Evolutionary conservation across 352 stramenopile species (phyloP).

Genomic region (Plasmopara viticola): DNA sequence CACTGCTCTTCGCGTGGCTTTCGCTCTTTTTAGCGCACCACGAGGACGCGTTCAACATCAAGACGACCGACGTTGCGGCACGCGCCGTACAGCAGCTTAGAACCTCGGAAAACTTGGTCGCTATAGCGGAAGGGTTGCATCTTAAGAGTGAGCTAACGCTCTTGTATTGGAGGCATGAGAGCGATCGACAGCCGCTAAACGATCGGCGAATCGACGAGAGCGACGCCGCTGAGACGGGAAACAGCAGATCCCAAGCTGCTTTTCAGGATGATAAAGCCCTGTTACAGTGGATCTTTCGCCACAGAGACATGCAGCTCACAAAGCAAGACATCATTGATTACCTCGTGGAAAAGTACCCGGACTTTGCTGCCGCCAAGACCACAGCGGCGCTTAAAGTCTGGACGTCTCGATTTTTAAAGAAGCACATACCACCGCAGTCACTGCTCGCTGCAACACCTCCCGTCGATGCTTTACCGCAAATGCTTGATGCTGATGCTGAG

Average conservation of each 20-base stretch:
- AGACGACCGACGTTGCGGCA: conserved; percentile 11
- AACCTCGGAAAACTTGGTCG: conserved; percentile 18
- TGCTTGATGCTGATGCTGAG: neutral
- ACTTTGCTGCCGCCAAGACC: conserved; percentile 50
- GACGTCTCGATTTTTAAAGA: conserved; percentile 60
- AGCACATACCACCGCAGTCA: conserved; percentile 31
- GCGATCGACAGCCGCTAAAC: conserved; percentile 19
- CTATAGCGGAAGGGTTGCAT: conserved; percentile 35
- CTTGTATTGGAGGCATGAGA: conserved; percentile 54
- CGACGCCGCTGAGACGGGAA: neutral
- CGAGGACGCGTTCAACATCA: conserved; percentile 6
- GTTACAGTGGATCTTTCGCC: conserved; percentile 44
- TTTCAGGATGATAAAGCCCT: conserved; percentile 36
- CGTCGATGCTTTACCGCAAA: neutral
- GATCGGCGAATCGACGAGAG: conserved; percentile 8
- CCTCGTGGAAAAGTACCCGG: conserved; percentile 42
- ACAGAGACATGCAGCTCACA: conserved; percentile 39
- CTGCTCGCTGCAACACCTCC: neutral
- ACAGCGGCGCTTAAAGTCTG: conserved; percentile 55
- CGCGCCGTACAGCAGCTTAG: conserved; percentile 23
- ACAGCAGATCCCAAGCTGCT: conserved; percentile 4
- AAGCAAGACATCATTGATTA: conserved; percentile 61
- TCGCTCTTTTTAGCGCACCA: conserved; percentile 43
- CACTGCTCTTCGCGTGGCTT: conserved; percentile 56
- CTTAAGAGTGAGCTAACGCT: conserved; percentile 57